These are phyloP conservation scores for Clavispora santaluciae DNA, from an alignment of 805 yeast genomes.

Conservation along the genomic window DNA sequence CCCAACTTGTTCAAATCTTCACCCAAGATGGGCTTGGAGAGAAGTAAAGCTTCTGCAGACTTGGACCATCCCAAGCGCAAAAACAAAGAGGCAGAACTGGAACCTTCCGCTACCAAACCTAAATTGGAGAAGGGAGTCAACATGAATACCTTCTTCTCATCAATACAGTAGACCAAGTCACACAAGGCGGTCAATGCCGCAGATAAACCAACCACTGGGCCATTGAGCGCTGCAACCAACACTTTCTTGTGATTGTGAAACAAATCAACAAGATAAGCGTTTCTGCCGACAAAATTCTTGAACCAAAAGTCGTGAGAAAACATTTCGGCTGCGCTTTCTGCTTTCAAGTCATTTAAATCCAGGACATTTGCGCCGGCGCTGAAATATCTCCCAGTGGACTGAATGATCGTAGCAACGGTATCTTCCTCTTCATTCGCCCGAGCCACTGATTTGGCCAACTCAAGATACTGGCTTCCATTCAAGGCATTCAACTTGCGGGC, in stretches of 20 bases:
- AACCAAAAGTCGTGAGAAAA: constrained; percentile 44
- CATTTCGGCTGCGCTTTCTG: constrained; percentile 22
- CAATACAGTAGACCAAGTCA: constrained; percentile 69
- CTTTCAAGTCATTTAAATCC: constrained; percentile 27
- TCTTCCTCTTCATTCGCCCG: constrained; percentile 58
- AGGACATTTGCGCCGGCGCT: constrained; percentile 81
- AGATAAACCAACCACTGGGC: constrained; percentile 79
- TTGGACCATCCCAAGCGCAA: constrained; percentile 66
- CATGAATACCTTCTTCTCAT: constrained; percentile 51
- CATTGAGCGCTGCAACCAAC: constrained; percentile 70
- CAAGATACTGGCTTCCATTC: constrained; percentile 57
- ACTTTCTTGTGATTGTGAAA: constrained; percentile 69
- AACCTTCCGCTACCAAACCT: constrained; percentile 83
- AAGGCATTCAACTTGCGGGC: constrained; percentile 65
- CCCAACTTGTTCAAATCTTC: constrained; percentile 54
- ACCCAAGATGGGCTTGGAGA: constrained; percentile 61
- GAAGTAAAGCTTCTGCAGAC: constrained; percentile 68
- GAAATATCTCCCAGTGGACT: constrained; percentile 69
- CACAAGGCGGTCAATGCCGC: constrained; percentile 71
- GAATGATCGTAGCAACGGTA: constrained; percentile 61
- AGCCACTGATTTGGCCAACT: constrained; percentile 54
- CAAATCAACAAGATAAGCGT: constrained; percentile 61
- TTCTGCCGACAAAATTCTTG: constrained; percentile 60
- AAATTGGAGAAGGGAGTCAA: constrained; percentile 76
- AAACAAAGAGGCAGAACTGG: constrained; percentile 62